Evolutionary conservation across 176 grass and related monocot genomes (phyloP), one percentile per base, ranked within the genome.

Genomic region (Alloteropsis semialata): DNA sequence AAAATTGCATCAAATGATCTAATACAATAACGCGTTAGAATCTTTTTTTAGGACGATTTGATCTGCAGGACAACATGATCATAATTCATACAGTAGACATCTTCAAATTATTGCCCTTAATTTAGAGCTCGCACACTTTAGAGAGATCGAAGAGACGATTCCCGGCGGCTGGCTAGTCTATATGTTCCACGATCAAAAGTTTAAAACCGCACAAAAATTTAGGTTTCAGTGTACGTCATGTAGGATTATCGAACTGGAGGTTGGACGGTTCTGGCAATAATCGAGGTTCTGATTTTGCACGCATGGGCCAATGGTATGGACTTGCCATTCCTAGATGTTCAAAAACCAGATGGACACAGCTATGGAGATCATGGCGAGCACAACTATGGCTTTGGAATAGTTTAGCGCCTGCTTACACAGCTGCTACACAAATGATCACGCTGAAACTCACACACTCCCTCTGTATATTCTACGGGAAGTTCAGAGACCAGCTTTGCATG

Each of bases 281-380:
- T 50, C 33, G 25, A 41, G 48, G 17, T 8, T 69, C 10, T 42
- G 9, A 53, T 69, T 55, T 37, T 42, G 33, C 34, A 19, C 27
- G 45, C 22, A 17, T 68, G 48, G 17, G 33, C 18, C 4, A 18
- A 6, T 66, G 27, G 11, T 24, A 41, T 46, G 24, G 55, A 69
- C 34, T 69, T 69, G 49, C n/a, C 64, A 13, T 56, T 81, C 65
- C 25, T 70, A 70, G 65, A 33, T 45, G 21, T 32, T 33, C 38
- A 37, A 45, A 59, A 72, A 71, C 48, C 29, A 37, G 22, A 46
- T 72, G 53, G 80, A 46, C 11, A 21, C 77, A 67, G 33, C 45
- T 67, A 27, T 61, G 13, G 46, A 80, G 77, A 67, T 72, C 53
- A 60, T 72, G 79, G 10, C 39, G 28, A 72, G 28, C 67, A 82